Conservation (phyloP, 257 asterid species). For the Pogostemon cablin region DNA sequence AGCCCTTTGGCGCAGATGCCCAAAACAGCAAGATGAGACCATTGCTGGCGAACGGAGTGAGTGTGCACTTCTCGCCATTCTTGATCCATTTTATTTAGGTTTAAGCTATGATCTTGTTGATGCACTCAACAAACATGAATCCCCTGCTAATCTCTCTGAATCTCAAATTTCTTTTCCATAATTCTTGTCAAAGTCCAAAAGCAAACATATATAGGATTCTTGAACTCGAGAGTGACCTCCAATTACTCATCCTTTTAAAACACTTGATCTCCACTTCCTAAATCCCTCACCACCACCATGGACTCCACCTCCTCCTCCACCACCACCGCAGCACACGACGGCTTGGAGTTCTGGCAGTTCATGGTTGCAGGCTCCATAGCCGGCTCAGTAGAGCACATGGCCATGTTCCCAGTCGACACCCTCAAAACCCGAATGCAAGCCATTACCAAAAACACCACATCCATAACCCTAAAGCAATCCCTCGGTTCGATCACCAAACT, state of each 20-base stretch:
- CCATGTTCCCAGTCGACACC: constrained; percentile 68
- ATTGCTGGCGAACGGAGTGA: too few relatives aligned
- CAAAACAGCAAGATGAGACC: too few relatives aligned
- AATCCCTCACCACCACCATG: constrained; percentile 29
- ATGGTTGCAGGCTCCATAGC: constrained; percentile 72
- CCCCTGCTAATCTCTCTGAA: background rate
- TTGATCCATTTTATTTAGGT: constrained; percentile 1
- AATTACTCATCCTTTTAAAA: constrained; percentile 33
- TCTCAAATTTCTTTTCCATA: constrained; percentile 14
- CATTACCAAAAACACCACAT: constrained; percentile 32
- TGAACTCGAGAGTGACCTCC: constrained; percentile 28
- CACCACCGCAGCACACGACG: constrained; percentile 45
- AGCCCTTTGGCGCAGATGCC: too few relatives aligned
- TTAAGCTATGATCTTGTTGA: background rate
- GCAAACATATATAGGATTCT: background rate
- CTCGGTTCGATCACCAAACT: constrained; percentile 47
- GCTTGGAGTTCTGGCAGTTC: constrained; percentile 64
- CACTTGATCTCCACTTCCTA: constrained; percentile 19
- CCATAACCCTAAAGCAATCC: constrained; percentile 48
- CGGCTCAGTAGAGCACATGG: constrained; percentile 70
- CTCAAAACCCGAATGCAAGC: constrained; percentile 74
- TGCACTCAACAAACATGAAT: background rate
- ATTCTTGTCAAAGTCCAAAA: background rate
- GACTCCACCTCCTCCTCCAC: constrained; percentile 28
- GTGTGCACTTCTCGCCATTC: too few relatives aligned